These are phyloP conservation scores for Parietaria judaica DNA, from an alignment of 306 rosid species.

Conservation along the genomic window DNA sequence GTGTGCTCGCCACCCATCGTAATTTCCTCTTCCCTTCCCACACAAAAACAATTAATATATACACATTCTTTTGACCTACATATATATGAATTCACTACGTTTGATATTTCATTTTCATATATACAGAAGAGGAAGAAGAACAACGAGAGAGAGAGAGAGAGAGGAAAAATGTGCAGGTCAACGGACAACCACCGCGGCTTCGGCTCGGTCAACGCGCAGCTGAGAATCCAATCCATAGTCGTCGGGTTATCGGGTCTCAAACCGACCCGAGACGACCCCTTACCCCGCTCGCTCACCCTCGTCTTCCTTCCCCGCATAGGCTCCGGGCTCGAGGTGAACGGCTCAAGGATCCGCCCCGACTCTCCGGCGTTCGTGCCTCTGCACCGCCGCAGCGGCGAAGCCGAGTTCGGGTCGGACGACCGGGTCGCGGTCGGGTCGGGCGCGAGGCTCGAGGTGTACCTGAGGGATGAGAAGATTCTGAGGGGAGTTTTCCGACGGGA, in stretches of 20 bases:
- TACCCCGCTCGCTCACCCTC: slow-evolving; percentile 36
- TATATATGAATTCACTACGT: background rate
- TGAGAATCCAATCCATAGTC: slow-evolving; percentile 23
- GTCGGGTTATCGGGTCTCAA: slow-evolving; percentile 24
- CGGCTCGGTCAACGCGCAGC: slow-evolving; percentile 8
- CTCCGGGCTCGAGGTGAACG: slow-evolving; percentile 26
- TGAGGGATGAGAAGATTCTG: slow-evolving; percentile 35
- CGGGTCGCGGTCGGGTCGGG: slow-evolving; percentile 32
- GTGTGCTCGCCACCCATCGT: slow-evolving; percentile 14
- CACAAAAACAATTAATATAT: background rate
- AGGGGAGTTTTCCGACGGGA: slow-evolving; percentile 32
- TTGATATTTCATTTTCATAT: too few species aligned
- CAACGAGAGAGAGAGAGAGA: background rate
- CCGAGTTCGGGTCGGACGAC: slow-evolving; percentile 33
- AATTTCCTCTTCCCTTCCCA: background rate
- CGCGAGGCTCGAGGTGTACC: slow-evolving; percentile 30
- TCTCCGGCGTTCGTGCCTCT: slow-evolving; percentile 35
- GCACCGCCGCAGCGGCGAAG: slow-evolving; percentile 22
- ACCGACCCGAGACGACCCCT: background rate
- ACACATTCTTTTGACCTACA: background rate
- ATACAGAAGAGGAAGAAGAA: background rate
- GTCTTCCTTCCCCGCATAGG: slow-evolving; percentile 33
- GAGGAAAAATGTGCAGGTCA: slow-evolving; percentile 33
- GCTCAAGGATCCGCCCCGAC: slow-evolving; percentile 30
- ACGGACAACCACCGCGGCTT: slow-evolving; percentile 20